Conservation (phyloP, 192 early-diverging fungal genomes). For the Coemansia erecta region DNA sequence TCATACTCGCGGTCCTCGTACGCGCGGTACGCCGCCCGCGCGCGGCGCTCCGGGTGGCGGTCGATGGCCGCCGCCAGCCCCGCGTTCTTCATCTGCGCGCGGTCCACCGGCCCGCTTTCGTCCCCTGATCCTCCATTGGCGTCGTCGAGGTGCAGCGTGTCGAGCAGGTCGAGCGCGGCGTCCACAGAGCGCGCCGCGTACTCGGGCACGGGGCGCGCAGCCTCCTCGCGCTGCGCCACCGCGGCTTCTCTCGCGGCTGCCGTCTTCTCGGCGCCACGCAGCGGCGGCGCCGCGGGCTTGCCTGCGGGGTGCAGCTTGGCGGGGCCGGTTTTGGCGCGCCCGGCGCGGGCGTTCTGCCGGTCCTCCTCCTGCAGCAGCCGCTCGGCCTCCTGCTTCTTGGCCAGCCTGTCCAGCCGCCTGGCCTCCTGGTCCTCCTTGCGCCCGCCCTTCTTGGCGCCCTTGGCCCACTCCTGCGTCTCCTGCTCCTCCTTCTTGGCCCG, state of each 20-base stretch:
- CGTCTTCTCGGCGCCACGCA: slow-evolving; percentile 27
- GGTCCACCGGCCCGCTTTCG: slow-evolving; percentile 15
- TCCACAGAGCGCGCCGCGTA: slow-evolving; percentile 83
- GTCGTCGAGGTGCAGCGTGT: slow-evolving; percentile 28
- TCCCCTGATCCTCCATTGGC: no score
- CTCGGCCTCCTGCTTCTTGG: slow-evolving; percentile 60
- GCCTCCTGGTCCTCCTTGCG: slow-evolving; percentile 63
- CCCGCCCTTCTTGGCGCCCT: slow-evolving; percentile 63
- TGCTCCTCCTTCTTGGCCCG: slow-evolving; percentile 56
- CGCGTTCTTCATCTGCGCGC: slow-evolving; percentile 19
- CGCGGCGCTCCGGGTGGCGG: slow-evolving; percentile 84
- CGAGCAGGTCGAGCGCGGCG: slow-evolving; percentile 78
- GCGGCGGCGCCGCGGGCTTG: slow-evolving; percentile 6
- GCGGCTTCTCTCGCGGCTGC: slow-evolving; percentile 13
- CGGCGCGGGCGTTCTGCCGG: slow-evolving; percentile 35
- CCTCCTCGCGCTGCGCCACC: slow-evolving; percentile 2
- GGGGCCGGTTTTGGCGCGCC: slow-evolving; percentile 3
- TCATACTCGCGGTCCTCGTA: slow-evolving; percentile 73
- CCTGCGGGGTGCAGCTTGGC: slow-evolving; percentile 13
- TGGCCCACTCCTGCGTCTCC: slow-evolving; percentile 62
- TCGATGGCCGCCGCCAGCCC: slow-evolving; percentile 63
- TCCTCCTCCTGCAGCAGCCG: slow-evolving; percentile 63
- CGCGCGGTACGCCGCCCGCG: slow-evolving; percentile 70
- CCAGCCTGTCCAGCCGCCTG: slow-evolving; percentile 56
- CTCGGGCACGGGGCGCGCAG: slow-evolving; percentile 51